phyloP scores from a whole-genome alignment of 306 rosid genomes.

The Corylus americana region DNA sequence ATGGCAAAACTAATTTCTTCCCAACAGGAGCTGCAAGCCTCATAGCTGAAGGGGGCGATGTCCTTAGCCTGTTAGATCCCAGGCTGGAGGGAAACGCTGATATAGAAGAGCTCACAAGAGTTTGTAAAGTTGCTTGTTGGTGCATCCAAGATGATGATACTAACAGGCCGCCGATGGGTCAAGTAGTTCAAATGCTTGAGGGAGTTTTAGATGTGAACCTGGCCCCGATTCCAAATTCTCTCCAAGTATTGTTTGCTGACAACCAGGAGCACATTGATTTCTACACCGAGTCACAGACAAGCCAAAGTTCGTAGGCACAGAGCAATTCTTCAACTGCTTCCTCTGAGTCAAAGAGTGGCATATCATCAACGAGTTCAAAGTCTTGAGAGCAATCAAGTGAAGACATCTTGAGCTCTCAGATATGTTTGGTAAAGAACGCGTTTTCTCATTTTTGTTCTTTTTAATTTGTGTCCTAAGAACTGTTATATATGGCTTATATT shows the following conservation, averaged over 20 bases:
- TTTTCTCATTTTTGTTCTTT: conserved; percentile 10
- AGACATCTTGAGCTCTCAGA: neutral
- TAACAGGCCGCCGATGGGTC: conserved; percentile 78
- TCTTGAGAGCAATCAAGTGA: conserved; percentile 22
- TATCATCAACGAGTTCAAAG: conserved; percentile 29
- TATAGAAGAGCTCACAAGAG: conserved; percentile 45
- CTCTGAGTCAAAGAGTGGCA: conserved; percentile 37
- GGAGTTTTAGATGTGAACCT: conserved; percentile 49
- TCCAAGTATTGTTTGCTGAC: conserved; percentile 48
- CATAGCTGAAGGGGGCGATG: conserved; percentile 44
- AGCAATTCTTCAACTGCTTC: conserved; percentile 42
- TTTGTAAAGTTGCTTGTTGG: conserved; percentile 79
- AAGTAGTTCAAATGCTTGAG: conserved; percentile 80
- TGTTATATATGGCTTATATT: neutral
- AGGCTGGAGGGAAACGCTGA: conserved; percentile 54
- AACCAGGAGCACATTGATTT: conserved; percentile 53
- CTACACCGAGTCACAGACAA: conserved; percentile 63
- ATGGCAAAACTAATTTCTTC: conserved; percentile 57
- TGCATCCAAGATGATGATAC: conserved; percentile 78
- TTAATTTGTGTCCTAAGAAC: no score
- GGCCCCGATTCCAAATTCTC: conserved; percentile 68
- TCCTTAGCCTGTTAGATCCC: conserved; percentile 53
- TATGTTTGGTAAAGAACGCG: neutral
- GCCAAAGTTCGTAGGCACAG: conserved; percentile 42
- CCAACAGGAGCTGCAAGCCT: conserved; percentile 55